Conservation (phyloP, 345 rosid species). For the Aquilaria yunnanensis region DNA sequence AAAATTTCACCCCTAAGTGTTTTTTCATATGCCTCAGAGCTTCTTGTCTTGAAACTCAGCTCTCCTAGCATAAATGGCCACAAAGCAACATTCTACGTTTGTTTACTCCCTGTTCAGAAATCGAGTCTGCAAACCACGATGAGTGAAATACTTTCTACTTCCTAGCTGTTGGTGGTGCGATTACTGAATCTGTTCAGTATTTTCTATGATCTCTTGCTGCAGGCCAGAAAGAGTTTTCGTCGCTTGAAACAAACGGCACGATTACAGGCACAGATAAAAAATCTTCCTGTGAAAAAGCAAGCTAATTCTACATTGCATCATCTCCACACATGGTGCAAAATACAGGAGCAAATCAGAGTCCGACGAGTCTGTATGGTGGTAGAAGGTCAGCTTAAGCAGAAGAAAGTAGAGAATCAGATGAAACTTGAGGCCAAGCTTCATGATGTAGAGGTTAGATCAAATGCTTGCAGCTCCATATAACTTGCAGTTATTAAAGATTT, state of each 20-base stretch:
- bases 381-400: slow-evolving; percentile 66
- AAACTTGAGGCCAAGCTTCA: slow-evolving; percentile 95
- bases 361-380: slow-evolving; percentile 77
- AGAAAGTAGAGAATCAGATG: slow-evolving; percentile 82
- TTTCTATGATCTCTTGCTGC: slow-evolving; percentile 14
- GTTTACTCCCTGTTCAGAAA: too few relatives aligned
- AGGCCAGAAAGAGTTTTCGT: slow-evolving; percentile 76
- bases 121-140: too few relatives aligned
- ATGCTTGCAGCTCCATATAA: slow-evolving; percentile 1
- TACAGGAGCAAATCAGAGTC: slow-evolving; percentile 59
- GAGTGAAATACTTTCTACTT: too few relatives aligned
- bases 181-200: not conserved
- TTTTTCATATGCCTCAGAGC: too few relatives aligned
- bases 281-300: slow-evolving; percentile 53
- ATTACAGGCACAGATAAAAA: slow-evolving; percentile 42
- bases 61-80: too few relatives aligned
- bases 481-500: slow-evolving; percentile 3
- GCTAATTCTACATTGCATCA: slow-evolving; percentile 46
- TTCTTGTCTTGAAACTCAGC: too few relatives aligned
- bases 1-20: too few relatives aligned
- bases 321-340: slow-evolving; percentile 86
- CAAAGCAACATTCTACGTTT: too few relatives aligned
- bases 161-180: too few relatives aligned
- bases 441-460: slow-evolving; percentile 59
- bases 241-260: slow-evolving; percentile 57